Evolutionary conservation across 2,329 filamentous ascomycete genomes (phyloP).

Genomic region (Cladosporium sp.): DNA sequence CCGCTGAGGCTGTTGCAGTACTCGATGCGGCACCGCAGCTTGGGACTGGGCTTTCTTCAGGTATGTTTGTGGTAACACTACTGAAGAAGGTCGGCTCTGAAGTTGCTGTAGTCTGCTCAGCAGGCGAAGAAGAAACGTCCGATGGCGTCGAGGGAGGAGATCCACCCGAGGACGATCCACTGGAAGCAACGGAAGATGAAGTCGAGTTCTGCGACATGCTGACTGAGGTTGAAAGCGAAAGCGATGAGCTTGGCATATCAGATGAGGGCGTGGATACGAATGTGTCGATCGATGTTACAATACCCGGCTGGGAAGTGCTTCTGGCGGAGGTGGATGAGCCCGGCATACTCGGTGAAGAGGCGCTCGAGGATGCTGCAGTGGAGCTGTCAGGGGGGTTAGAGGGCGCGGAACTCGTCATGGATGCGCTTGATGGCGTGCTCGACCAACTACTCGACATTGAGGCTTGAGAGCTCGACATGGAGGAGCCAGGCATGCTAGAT

Average conservation of each 20-base stretch:
- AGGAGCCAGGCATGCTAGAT: too few relatives aligned
- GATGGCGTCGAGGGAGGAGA: background rate
- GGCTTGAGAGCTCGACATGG: too few relatives aligned
- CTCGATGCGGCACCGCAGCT: slow-evolving; percentile 6
- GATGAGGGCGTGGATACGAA: too few relatives aligned
- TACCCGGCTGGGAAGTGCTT: too few relatives aligned
- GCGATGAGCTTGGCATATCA: background rate
- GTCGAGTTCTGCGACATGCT: background rate
- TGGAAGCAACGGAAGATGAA: too few relatives aligned
- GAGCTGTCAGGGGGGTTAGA: background rate
- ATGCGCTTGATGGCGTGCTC: too few relatives aligned
- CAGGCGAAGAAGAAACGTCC: background rate
- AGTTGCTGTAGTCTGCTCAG: background rate
- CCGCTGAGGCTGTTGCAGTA: background rate
- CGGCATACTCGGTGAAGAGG: too few relatives aligned
- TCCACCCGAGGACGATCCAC: too few relatives aligned
- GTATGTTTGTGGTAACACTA: slow-evolving; percentile 9
- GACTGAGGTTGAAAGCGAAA: background rate
- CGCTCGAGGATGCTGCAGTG: background rate
- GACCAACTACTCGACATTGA: too few relatives aligned
- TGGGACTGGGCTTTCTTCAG: slow-evolving; percentile 3
- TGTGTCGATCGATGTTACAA: too few relatives aligned
- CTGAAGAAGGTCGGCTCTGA: slow-evolving; percentile 1
- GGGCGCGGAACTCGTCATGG: too few relatives aligned
- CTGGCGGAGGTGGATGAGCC: too few relatives aligned